Base-by-base conservation (phyloP, 805 yeast species). In the Saccharomycopsis vini region DNA sequence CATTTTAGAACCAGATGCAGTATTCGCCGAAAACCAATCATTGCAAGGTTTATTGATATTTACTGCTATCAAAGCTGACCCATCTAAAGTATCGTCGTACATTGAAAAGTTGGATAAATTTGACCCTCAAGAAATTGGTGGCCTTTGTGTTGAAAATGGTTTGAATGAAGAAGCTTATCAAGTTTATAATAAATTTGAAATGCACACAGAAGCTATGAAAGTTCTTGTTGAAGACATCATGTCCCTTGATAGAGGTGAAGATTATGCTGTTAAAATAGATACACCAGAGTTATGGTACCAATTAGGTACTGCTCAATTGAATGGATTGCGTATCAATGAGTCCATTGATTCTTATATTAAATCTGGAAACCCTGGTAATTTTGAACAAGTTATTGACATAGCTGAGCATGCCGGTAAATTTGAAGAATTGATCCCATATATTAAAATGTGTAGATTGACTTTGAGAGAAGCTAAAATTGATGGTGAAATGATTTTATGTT, bases 401-500 rank as follows among this genome's bases (percentile, higher is more conserved):
- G 77, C 97, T 39, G 94, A 89, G 59, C 94, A 85, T 57, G 95
- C 96, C 29, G 97, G 96, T 52, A 90, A 89, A 62, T 95, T 80
- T 61, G 97, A 90, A 57, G 97, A 92, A 64, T 77, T 92, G 54
- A 70, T 90, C 54, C 79, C 84, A 52, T 92, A 76, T 67, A 73
- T 92, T 65, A 70, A 74, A 51, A 87, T 88, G 95, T 96, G 98
- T 13, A 82, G 98, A 67, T 77, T 81, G 60, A 72, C 89, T 16
- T 71, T 87, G 59, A 84, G 95, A 59, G 98, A 92, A 67, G 89
- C 96, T 43, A 72, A 74, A 56, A 79, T 92, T 59, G 99, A 92
- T 64, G 95, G 95, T 53, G 94, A 95, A 47, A 71, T 92, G 51
- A 79, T 92, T 56, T 71, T 88, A 57, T 79, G 90, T 44, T 87